Conservation (phyloP, 345 rosid genomes). For the Rubroshorea leprosula region DNA sequence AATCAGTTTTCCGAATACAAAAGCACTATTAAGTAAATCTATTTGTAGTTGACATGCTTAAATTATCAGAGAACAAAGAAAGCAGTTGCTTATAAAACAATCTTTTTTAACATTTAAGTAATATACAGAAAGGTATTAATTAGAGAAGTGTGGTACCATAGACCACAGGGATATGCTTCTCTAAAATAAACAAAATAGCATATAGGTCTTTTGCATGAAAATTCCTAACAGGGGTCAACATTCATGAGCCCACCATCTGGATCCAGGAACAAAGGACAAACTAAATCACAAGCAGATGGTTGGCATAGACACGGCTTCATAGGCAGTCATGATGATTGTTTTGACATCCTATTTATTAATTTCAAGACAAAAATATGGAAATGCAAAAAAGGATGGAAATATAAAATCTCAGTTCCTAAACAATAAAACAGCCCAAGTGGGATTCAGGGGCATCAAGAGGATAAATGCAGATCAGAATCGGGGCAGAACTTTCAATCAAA, state of each 20-base stretch:
- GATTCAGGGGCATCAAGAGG: neutral
- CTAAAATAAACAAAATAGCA: neutral
- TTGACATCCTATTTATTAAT: neutral
- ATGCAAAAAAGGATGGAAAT: too few species aligned
- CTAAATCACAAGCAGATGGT: neutral
- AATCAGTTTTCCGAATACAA: too few species aligned
- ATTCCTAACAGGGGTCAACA: neutral
- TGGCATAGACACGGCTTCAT: neutral
- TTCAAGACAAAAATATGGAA: too few species aligned
- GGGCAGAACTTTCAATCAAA: neutral
- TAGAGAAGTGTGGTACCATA: neutral
- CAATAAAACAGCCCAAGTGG: neutral
- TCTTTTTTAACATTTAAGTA: too few species aligned
- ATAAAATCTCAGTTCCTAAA: neutral
- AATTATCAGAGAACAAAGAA: too few species aligned
- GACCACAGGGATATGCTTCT: neutral
- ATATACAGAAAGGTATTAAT: too few species aligned
- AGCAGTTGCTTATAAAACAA: too few species aligned
- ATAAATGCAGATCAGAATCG: neutral
- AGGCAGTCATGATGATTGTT: too few species aligned
- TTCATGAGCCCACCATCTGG: neutral
- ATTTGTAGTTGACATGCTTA: too few species aligned
- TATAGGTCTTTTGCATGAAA: neutral
- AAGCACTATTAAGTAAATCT: too few species aligned
- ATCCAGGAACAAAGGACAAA: neutral